Base-by-base conservation (phyloP, 768 basidiomycete genomes). In the Lactarius tabidus region DNA sequence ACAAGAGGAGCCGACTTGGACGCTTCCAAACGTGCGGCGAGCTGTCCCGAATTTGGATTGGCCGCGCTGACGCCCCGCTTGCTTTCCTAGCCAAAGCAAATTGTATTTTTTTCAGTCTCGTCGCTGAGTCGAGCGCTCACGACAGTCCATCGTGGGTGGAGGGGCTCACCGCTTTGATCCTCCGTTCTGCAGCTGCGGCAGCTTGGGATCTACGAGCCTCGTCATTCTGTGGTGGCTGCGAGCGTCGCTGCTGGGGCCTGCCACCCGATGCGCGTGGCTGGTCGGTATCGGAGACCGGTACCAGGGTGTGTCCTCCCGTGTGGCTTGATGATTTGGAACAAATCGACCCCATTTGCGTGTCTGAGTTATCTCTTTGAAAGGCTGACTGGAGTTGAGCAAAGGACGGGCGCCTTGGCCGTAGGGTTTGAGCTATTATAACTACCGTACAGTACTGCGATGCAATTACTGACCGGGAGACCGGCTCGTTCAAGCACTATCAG, bases 11-110 rank as follows among this genome's bases (percentile, higher is more conserved):
- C 71, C 60, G 73, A 56, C 72, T 77, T 81, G 59, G 75, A 74
- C 43, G 75, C 77, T 72, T 79, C 77, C 60, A 80, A 68, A 60
- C 81, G 75, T 52, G 76, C 76, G 20, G 81, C 77, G 62, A 82
- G 78, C 66, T 69, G 75, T 54, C 81, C 82, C 67, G 73, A 70
- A 69, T 78, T 82, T 41, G 81, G 81, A 73, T 83, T 82, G 59
- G 77, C 74, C 62, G 75, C 70, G 67, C 73, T 77, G 66, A 75
- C 77, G 51, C 81, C 81, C 69, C 81, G 77, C 71, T 74, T 71
- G 72, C 76, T 79, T 68, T 70, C 75, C 81, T 82, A 56, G 4
- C 31, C 29, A 3, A 41, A 39, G 18, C 18, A 20, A 18, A 5
- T 33, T 54, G 18, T 3, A 20, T 54, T 54, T 31, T 8, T 54